Base-by-base conservation (phyloP, 148 eudicot species). In the Camellia lanceoleosa region DNA sequence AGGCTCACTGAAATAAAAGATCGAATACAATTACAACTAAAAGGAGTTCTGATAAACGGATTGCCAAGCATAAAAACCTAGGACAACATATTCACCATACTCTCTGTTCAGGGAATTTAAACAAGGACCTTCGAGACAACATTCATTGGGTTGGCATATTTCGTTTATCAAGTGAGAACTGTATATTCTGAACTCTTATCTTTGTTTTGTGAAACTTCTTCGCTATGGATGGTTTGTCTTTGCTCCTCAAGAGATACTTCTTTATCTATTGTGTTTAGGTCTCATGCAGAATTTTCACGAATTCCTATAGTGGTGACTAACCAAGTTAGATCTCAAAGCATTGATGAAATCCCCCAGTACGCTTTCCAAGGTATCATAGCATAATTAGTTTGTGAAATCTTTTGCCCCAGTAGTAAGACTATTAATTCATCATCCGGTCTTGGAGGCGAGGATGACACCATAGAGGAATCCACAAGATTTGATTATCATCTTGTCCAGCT, bases 271-370 rank as follows among this genome's bases (percentile, higher is more conserved):
- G 51, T 77, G 56, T 84, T 46, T 85, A 94, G 98, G 82, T 94
- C 98, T 83, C 80, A 92, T 41, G 97, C 98, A 68, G 97, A 94
- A 82, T 88, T 90, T 81, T 92, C 90, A 63, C 89, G 91, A 68
- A 92, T 94, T 83, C 98, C 97, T 68, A 85, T 92, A 63, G 92
- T 94, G 78, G 94, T 94, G 82, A 94, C 97, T 56, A 94, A 94
- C 83, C 98, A 94, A 91, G 98, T 94, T 69, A 83, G 98, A 84
- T 87, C 92, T 82, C 97, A 89, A 85, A 82, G 38, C 38, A 30
- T 80, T 74, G 89, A 89, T 54, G 91, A 87, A 73, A 82, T 82
- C 76, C 81, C 88, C 60, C 86, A 85, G 82, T 94, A 87, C 83
- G 73, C 87, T 82, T 94, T 94, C 83, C 94, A 94, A 88, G 91